Conservation (phyloP, 1,139 yeast genomes). For the Diutina mesorugosa region DNA sequence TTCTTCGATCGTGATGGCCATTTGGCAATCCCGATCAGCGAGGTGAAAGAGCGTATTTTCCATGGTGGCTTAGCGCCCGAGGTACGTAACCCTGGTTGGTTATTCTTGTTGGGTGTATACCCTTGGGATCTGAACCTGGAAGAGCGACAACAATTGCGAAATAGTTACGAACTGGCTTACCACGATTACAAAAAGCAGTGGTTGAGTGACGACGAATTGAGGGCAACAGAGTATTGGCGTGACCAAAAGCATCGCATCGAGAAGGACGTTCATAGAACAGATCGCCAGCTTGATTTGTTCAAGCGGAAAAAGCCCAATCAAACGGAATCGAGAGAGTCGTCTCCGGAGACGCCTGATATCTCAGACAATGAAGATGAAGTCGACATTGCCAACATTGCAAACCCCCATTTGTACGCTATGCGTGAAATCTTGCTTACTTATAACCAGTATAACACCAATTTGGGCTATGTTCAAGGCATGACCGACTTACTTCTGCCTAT, state of each 20-base stretch:
- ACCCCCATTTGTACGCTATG: slow-evolving; percentile 57
- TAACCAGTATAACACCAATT: slow-evolving; percentile 67
- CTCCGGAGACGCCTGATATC: slow-evolving; percentile 31
- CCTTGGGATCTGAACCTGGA: slow-evolving; percentile 77
- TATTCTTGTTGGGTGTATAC: slow-evolving; percentile 66
- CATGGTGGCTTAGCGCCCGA: slow-evolving; percentile 70
- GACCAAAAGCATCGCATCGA: slow-evolving; percentile 86
- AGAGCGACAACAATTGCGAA: slow-evolving; percentile 49
- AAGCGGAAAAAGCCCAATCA: slow-evolving; percentile 13
- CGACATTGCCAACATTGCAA: slow-evolving; percentile 38
- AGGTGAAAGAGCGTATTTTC: slow-evolving; percentile 70
- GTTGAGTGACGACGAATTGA: slow-evolving; percentile 46
- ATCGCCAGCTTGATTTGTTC: slow-evolving; percentile 60
- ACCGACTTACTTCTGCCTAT: slow-evolving; percentile 83
- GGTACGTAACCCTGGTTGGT: slow-evolving; percentile 72
- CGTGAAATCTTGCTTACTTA: slow-evolving; percentile 76
- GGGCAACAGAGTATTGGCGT: slow-evolving; percentile 63
- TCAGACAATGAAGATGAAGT: slow-evolving; percentile 26
- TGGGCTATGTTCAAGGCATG: slow-evolving; percentile 98
- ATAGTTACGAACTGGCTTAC: slow-evolving; percentile 53
- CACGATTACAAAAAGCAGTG: slow-evolving; percentile 53
- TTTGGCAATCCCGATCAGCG: slow-evolving; percentile 55
- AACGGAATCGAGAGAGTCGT: slow-evolving; percentile 12
- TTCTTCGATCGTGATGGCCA: slow-evolving; percentile 75
- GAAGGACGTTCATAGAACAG: slow-evolving; percentile 89